Percentiles rank a stretch among this genome's conserved stretches.
Evolutionary conservation across 176 grass and related monocot species (phyloP).

Genomic region (Oryza rufipogon): DNA sequence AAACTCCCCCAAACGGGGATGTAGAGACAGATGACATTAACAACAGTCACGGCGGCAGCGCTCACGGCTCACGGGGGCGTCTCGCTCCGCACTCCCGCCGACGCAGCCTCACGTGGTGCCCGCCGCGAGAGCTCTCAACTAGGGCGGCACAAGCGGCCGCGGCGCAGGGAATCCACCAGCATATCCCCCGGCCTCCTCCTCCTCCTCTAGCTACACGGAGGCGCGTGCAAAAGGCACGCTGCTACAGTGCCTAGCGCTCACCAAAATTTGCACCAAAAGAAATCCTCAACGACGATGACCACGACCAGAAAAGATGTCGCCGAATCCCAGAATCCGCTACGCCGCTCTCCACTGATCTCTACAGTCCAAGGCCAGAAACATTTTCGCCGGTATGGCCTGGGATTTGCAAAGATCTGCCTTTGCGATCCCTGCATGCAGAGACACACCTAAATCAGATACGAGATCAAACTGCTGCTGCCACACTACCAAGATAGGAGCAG

Average conservation of each 20-base stretch:
- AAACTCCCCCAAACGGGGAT: too few species aligned
- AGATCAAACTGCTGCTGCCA: not conserved
- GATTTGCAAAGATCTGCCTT: conserved; percentile 43
- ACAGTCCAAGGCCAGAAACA: not conserved
- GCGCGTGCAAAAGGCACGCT: not conserved
- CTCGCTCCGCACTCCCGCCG: not conserved
- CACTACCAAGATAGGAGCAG: not conserved
- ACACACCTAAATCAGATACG: conserved; percentile 11
- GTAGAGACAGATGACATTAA: too few species aligned
- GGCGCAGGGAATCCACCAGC: not conserved
- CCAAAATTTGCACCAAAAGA: not conserved
- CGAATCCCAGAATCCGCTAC: conserved; percentile 11
- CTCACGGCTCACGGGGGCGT: too few species aligned
- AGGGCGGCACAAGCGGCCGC: conserved; percentile 35
- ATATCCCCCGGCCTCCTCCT: too few species aligned
- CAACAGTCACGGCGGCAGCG: too few species aligned
- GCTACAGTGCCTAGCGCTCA: not conserved
- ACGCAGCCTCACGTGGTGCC: not conserved
- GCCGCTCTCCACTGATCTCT: not conserved
- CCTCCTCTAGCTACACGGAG: not conserved
- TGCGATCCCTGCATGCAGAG: not conserved
- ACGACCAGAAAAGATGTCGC: not conserved
- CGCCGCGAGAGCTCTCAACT: not conserved
- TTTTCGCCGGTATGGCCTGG: conserved; percentile 44
- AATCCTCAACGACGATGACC: not conserved